Base-by-base conservation (phyloP, 805 yeast species). In the Lipomyces kockii region DNA sequence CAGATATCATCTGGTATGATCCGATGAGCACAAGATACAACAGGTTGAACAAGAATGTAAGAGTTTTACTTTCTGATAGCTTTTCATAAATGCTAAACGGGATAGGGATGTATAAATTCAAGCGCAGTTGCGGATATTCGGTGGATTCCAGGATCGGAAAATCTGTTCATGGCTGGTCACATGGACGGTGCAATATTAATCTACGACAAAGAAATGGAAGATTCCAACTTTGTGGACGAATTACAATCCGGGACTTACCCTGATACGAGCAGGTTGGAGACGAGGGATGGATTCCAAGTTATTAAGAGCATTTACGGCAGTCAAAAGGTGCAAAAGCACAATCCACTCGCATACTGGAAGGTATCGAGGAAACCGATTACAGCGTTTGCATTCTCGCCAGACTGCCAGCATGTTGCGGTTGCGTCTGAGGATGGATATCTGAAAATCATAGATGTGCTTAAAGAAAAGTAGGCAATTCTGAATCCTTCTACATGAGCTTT, bases 361-460 rank as follows among this genome's bases (percentile, higher is more conserved):
- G 69, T 90, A n/a, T 82, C 89, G 14, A 83, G 83, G 64, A 83
- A 83, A 68, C 85, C 91, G 2, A 81, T 89, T 37, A 87, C 91
- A 0, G 76, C 78, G 43, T 74, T 84, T 53, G 75, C 78, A 66
- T 74, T 80, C 64, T 80, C 85, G 71, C 82, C 91, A 75, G 59
- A 76, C 60, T 70, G 76, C 7, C 79, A 80, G 43, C 58, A 84
- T 5, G 62, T 85, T 7, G 84, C 87, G 0, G 74, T 87, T n/a
- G 85, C 89, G 0, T 80, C 86, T 6, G 89, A 86, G 68, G 92
- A 89, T 74, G 95, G 92, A 2, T 84, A 83, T 68, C 78, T 87
- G 32, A 78, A 89, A 58, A 72, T 89, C 20, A 78, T 89, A 58
- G 89, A 88, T 74, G 75, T 88, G 2, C 72, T 74, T 29, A 75